These are phyloP conservation scores for Fusarium subtropicale DNA, from an alignment of 2,329 filamentous ascomycete species.

Conservation along the genomic window DNA sequence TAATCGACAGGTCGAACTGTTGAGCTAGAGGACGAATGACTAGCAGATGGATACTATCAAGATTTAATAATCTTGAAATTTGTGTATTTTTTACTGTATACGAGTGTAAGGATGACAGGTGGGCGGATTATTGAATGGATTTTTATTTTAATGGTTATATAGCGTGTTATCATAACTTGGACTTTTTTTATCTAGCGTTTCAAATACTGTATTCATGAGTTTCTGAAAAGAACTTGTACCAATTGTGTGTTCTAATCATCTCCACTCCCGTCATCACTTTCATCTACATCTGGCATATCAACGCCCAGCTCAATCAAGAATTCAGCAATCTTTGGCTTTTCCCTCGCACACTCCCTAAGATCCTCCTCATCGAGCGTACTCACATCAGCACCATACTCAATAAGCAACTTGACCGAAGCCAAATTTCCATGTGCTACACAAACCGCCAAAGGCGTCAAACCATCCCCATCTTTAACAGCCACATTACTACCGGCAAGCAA, in stretches of 20 bases:
- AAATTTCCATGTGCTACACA: neutral
- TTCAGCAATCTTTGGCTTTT: neutral
- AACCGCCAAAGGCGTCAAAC: neutral
- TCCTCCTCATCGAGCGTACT: conserved; percentile 1
- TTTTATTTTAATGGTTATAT: neutral
- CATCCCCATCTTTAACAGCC: neutral
- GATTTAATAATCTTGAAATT: neutral
- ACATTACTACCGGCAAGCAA: conserved; percentile 3
- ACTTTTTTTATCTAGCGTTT: neutral
- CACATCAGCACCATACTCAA: conserved; percentile 6
- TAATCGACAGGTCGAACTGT: neutral
- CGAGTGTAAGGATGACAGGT: neutral
- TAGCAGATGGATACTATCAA: accelerated
- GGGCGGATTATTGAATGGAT: neutral
- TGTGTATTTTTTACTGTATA: neutral
- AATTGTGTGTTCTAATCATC: neutral
- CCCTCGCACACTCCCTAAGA: neutral
- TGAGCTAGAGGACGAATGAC: neutral
- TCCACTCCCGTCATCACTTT: accelerated
- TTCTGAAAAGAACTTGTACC: accelerated
- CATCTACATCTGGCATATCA: neutral
- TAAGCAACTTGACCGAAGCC: conserved; percentile 2
- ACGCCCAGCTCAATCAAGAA: neutral
- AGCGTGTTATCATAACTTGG: neutral
- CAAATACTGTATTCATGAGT: accelerated